A percentile compares a stretch with the other conserved stretches of the same genome.
These are phyloP conservation scores for Aschersonia sp. DNA, from an alignment of 2,329 filamentous ascomycete genomes.

Conservation along the genomic window DNA sequence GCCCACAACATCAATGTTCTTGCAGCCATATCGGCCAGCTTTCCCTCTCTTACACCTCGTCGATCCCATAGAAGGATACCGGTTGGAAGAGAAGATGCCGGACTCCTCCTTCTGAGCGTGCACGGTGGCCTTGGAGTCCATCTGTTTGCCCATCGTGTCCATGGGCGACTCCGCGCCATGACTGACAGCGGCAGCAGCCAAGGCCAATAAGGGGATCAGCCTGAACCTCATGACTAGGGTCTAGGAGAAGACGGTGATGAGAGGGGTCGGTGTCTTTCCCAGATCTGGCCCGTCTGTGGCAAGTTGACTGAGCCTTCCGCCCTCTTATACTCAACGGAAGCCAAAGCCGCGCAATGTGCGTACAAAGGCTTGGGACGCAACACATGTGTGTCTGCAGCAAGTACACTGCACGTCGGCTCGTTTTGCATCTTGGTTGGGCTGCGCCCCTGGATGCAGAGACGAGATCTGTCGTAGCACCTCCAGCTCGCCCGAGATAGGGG, in stretches of 20 bases:
- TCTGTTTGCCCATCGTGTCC: background rate
- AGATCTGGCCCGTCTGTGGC: too few relatives aligned
- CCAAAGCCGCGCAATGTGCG: too few relatives aligned
- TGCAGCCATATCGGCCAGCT: conserved; percentile 19
- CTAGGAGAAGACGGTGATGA: background rate
- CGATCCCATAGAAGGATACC: conserved; percentile 3
- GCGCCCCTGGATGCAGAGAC: background rate
- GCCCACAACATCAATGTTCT: conserved; percentile 21
- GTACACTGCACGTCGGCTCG: too few relatives aligned
- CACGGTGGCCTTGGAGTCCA: background rate
- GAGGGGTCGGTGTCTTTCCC: background rate
- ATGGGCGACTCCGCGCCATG: background rate
- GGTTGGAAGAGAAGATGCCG: background rate
- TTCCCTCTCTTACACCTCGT: conserved; percentile 14
- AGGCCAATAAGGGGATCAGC: background rate
- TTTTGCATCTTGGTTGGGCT: too few relatives aligned
- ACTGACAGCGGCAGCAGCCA: background rate
- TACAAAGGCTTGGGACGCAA: too few relatives aligned
- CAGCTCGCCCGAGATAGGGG: background rate
- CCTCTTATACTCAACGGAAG: too few relatives aligned
- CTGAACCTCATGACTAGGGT: background rate
- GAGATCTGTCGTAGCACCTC: background rate
- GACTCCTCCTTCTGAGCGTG: background rate
- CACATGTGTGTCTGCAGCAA: too few relatives aligned
- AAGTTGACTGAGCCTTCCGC: too few relatives aligned